These are phyloP conservation scores for Cryptococcus wingfieldii DNA, from an alignment of 1,284 basidiomycete genomes.

Conservation along the genomic window DNA sequence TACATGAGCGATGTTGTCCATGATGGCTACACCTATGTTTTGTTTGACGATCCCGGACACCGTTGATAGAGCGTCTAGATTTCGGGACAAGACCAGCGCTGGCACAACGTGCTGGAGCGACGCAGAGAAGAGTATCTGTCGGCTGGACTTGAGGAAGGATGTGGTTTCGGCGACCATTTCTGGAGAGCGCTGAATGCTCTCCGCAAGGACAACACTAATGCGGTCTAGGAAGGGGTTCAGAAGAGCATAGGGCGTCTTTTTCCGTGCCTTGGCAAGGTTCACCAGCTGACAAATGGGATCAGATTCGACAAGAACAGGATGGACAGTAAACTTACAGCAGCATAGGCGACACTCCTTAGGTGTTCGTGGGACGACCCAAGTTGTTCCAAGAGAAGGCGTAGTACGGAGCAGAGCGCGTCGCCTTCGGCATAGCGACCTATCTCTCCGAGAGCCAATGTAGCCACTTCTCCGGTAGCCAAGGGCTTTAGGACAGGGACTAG, in stretches of 20 bases:
- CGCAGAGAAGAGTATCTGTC: slow-evolving; percentile 62
- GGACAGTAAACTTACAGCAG: slow-evolving; percentile 56
- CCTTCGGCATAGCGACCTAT: slow-evolving; percentile 54
- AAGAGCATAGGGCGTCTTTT: slow-evolving; percentile 66
- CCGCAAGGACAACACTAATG: slow-evolving; percentile 64
- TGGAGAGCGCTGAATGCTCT: slow-evolving; percentile 59
- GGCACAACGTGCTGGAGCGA: slow-evolving; percentile 68
- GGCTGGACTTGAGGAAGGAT: slow-evolving; percentile 37
- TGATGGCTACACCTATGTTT: slow-evolving; percentile 58
- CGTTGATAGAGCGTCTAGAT: slow-evolving; percentile 51
- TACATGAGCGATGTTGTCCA: slow-evolving; percentile 62
- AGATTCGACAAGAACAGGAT: not conserved
- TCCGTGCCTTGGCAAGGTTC: slow-evolving; percentile 48
- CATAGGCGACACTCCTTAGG: slow-evolving; percentile 63
- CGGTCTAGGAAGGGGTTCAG: slow-evolving; percentile 65
- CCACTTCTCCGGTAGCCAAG: slow-evolving; percentile 21
- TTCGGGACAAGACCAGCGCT: slow-evolving; percentile 61
- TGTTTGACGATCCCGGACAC: slow-evolving; percentile 54
- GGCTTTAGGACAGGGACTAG: not conserved
- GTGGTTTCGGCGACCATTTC: slow-evolving; percentile 39
- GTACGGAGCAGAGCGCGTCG: slow-evolving; percentile 58
- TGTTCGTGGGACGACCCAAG: slow-evolving; percentile 64
- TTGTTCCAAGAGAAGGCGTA: slow-evolving; percentile 65
- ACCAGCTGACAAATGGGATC: slow-evolving; percentile 55
- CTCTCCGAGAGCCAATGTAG: slow-evolving; percentile 26